Conservation (phyloP, 208 protist species). For the Willaertia magna region DNA sequence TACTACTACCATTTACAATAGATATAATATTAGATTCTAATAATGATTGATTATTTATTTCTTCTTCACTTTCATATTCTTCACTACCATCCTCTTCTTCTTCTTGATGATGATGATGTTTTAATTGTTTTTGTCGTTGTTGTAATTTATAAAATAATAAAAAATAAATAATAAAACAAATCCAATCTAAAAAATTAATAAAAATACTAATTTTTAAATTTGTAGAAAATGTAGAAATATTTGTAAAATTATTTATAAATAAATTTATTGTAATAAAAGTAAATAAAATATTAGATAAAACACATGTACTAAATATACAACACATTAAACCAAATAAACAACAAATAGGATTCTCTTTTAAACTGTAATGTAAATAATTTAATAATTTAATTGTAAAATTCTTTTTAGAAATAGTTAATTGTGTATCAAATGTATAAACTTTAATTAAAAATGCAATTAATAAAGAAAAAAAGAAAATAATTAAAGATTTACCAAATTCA, state of each 20-base stretch:
- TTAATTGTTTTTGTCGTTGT: background rate
- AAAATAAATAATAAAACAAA: background rate
- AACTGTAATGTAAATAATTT: background rate
- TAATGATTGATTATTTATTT: no score
- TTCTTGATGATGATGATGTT: background rate
- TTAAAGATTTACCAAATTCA: background rate
- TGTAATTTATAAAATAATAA: background rate
- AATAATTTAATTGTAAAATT: background rate
- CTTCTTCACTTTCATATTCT: background rate
- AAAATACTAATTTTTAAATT: background rate
- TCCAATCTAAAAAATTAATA: background rate
- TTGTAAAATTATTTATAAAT: background rate
- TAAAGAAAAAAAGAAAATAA: background rate
- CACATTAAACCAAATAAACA: background rate
- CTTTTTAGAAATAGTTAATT: background rate
- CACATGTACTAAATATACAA: background rate
- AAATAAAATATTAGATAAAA: background rate
- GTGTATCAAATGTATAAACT: background rate
- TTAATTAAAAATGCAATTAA: background rate
- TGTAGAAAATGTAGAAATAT: background rate
- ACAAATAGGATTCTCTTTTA: background rate
- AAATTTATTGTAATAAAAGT: background rate
- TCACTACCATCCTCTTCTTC: background rate
- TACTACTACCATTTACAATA: no score
- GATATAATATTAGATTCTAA: no score